Conservation (phyloP, 805 yeast species). For the Spathaspora arborariae region DNA sequence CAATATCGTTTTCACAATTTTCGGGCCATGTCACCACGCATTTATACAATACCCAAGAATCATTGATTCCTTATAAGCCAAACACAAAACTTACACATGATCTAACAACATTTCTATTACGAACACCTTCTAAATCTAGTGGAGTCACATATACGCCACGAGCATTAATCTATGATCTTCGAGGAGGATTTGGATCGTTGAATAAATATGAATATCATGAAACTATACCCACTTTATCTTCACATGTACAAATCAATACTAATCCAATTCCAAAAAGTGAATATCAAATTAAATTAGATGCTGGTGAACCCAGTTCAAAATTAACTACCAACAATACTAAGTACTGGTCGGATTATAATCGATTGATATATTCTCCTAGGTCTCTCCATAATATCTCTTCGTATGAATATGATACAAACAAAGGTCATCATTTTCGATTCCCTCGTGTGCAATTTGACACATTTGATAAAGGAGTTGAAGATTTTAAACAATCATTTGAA, state of each 20-base stretch:
- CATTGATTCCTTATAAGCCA: constrained; percentile 52
- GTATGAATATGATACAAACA: constrained; percentile 46
- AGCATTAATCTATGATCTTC: constrained; percentile 73
- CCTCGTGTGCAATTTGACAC: constrained; percentile 40
- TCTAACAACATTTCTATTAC: constrained; percentile 37
- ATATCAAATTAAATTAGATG: constrained; percentile 65
- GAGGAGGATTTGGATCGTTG: constrained; percentile 72
- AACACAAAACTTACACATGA: constrained; percentile 45
- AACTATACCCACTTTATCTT: neutral
- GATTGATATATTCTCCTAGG: constrained; percentile 61
- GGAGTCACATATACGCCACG: constrained; percentile 70
- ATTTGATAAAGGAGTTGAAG: constrained; percentile 57
- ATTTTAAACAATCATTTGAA: constrained; percentile 38
- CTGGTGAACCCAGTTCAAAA: constrained; percentile 5
- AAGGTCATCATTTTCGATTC: constrained; percentile 21
- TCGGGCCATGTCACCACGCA: constrained; percentile 79
- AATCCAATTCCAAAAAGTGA: constrained; percentile 41
- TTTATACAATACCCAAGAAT: constrained; percentile 76
- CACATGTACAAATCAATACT: neutral
- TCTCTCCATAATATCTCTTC: constrained; percentile 50
- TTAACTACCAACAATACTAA: constrained; percentile 41
- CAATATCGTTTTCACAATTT: constrained; percentile 64
- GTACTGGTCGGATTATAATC: constrained; percentile 81
- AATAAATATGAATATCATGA: constrained; percentile 49
- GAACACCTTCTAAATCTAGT: constrained; percentile 19